Conservation (phyloP, 1,284 basidiomycete species). For the Grifola frondosa region DNA sequence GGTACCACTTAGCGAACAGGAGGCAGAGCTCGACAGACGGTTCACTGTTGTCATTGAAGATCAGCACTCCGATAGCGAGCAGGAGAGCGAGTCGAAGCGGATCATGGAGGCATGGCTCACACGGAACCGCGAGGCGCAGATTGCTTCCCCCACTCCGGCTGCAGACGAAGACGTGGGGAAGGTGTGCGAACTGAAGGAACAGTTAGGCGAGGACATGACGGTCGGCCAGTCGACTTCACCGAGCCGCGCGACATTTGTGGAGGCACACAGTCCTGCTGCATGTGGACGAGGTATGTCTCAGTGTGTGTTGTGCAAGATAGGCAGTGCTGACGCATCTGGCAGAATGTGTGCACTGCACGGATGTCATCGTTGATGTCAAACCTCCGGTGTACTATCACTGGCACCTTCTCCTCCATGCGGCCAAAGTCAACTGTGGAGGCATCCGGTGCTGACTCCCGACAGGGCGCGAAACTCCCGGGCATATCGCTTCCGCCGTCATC, state of each 20-base stretch:
- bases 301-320: too few species aligned
- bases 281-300: too few species aligned
- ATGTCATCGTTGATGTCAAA: conserved; percentile 27
- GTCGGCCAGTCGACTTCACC: conserved; percentile 10
- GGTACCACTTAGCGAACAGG: conserved; percentile 32
- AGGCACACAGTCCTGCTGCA: conserved; percentile 6
- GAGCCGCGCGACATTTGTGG: conserved; percentile 15
- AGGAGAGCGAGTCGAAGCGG: conserved; percentile 26
- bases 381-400: conserved; percentile 30
- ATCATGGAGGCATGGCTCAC: conserved; percentile 33
- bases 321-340: too few species aligned
- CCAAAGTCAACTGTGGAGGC: conserved; percentile 19
- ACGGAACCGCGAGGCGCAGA: conserved; percentile 16
- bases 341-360: conserved; percentile 13
- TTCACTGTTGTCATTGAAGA: conserved; percentile 22
- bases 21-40: conserved; percentile 30
- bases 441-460: not conserved
- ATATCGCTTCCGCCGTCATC: conserved; percentile 15
- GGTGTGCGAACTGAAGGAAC: too few species aligned
- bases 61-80: too few species aligned
- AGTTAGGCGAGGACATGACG: conserved; percentile 10
- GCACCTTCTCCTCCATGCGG: conserved; percentile 20
- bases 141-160: too few species aligned
- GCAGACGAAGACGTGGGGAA: too few species aligned
- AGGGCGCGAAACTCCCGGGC: too few species aligned